Conservation (phyloP, 306 rosid genomes). For the Vigna angularis region DNA sequence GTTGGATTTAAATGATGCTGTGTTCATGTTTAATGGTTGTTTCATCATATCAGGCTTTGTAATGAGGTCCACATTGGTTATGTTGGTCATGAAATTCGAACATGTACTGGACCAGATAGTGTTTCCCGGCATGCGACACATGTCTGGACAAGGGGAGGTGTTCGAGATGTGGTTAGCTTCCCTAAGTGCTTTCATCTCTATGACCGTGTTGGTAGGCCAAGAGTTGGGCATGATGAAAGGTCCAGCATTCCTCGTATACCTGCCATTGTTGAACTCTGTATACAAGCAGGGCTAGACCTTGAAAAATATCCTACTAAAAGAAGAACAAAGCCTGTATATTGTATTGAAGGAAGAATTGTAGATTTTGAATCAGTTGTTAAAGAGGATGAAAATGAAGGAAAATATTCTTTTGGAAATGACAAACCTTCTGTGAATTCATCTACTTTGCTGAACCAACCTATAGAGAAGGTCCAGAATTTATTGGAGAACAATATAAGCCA, state of each 20-base stretch:
- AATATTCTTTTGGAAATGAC: conserved; percentile 29
- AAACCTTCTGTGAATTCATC: conserved; percentile 33
- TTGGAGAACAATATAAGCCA: conserved; percentile 35
- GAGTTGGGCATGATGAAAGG: conserved; percentile 82
- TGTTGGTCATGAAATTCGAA: conserved; percentile 83
- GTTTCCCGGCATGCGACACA: conserved; percentile 67
- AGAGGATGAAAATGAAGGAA: conserved; percentile 42
- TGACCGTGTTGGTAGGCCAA: conserved; percentile 87
- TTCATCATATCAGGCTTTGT: conserved; percentile 60
- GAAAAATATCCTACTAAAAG: conserved; percentile 68
- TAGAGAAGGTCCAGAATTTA: conserved; percentile 43
- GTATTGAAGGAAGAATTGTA: conserved; percentile 86
- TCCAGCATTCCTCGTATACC: conserved; percentile 61
- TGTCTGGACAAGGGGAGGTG: conserved; percentile 77
- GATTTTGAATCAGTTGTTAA: conserved; percentile 68
- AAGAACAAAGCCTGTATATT: conserved; percentile 82
- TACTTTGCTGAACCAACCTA: conserved; percentile 24
- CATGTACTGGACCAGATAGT: conserved; percentile 72
- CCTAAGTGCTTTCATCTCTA: conserved; percentile 81
- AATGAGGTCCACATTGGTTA: conserved; percentile 73
- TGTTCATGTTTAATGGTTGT: conserved; percentile 30
- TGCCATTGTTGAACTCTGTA: conserved; percentile 83
- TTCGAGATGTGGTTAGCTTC: conserved; percentile 64
- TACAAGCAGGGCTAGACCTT: conserved; percentile 85
- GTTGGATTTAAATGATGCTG: background rate